phyloP scores from a whole-genome alignment of 768 basidiomycete species.

The Piloderma croceum region DNA sequence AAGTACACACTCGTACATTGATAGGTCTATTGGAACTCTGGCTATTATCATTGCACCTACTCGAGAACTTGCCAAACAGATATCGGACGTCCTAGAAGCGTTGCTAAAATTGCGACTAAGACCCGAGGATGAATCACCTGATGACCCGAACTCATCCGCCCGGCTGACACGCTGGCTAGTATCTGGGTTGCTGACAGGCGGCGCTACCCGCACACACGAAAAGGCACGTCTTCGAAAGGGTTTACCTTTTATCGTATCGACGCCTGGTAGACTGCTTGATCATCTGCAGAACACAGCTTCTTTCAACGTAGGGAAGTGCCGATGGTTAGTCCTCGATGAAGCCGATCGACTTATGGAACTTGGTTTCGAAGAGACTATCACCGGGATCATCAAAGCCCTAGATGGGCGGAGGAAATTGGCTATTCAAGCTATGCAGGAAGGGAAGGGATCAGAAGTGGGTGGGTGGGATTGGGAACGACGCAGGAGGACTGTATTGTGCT shows the following conservation, averaged over 20 bases:
- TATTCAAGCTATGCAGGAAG: slow-evolving; percentile 57
- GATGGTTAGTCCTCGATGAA: slow-evolving; percentile 96
- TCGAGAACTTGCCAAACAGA: slow-evolving; percentile 93
- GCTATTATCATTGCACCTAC: slow-evolving; percentile 94
- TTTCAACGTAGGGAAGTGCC: slow-evolving; percentile 88
- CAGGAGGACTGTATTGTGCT: slow-evolving; percentile 87
- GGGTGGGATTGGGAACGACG: slow-evolving; percentile 79
- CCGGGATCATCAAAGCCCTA: slow-evolving; percentile 79
- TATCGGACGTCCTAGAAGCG: slow-evolving; percentile 87
- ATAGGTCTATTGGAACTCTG: slow-evolving; percentile 90
- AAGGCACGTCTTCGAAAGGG: slow-evolving; percentile 94
- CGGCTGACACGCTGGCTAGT: slow-evolving; percentile 87
- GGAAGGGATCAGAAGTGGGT: slow-evolving; percentile 66
- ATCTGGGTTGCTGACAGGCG: slow-evolving; percentile 88
- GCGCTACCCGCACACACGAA: slow-evolving; percentile 91
- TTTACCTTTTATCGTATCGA: slow-evolving; percentile 89
- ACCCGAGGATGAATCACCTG: slow-evolving; percentile 45
- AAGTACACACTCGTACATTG: slow-evolving; percentile 86
- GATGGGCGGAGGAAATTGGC: slow-evolving; percentile 80
- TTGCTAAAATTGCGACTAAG: slow-evolving; percentile 73
- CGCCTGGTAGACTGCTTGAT: slow-evolving; percentile 91
- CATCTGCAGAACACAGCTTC: slow-evolving; percentile 94
- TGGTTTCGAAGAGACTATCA: slow-evolving; percentile 94
- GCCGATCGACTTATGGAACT: slow-evolving; percentile 97
- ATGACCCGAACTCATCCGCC: slow-evolving; percentile 30